phyloP scores from a whole-genome alignment of 179 eudicot species.

The Heliamphora pulchella region DNA sequence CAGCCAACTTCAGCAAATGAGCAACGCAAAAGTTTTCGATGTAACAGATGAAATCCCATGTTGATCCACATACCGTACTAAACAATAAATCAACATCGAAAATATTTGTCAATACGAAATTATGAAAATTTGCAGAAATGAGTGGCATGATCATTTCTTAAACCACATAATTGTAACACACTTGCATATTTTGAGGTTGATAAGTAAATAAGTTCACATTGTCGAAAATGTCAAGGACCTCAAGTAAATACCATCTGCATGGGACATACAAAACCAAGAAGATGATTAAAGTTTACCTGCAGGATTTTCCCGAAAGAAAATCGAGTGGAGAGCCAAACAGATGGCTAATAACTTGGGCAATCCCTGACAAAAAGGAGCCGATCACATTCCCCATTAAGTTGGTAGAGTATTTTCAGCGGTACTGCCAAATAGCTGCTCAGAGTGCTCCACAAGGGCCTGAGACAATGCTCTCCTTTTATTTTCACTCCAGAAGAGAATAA shows the following conservation, averaged over 20 bases:
- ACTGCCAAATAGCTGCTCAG: neutral
- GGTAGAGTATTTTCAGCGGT: neutral
- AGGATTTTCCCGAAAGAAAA: conserved; percentile 49
- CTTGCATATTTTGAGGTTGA: neutral
- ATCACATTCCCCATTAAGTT: conserved; percentile 36
- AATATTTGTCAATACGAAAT: neutral
- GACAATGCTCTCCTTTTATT: neutral
- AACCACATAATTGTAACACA: neutral
- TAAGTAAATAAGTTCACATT: neutral
- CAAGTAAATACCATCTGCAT: too few relatives aligned
- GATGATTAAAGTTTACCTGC: conserved; percentile 30
- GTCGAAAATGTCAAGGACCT: neutral
- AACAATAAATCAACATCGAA: neutral
- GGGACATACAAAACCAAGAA: neutral
- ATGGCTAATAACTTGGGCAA: conserved; percentile 24
- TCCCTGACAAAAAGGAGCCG: conserved; percentile 29
- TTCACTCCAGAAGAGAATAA: neutral
- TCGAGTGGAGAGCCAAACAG: conserved; percentile 48
- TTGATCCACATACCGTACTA: conserved; percentile 41
- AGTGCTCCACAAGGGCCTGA: neutral
- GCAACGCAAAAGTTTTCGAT: conserved; percentile 49
- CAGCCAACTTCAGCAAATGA: conserved; percentile 38
- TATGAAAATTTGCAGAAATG: neutral
- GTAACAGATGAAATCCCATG: conserved; percentile 52
- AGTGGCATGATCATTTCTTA: neutral